phyloP scores from a whole-genome alignment of 2,329 filamentous ascomycete species.

The Pseudonectria foliicola region DNA sequence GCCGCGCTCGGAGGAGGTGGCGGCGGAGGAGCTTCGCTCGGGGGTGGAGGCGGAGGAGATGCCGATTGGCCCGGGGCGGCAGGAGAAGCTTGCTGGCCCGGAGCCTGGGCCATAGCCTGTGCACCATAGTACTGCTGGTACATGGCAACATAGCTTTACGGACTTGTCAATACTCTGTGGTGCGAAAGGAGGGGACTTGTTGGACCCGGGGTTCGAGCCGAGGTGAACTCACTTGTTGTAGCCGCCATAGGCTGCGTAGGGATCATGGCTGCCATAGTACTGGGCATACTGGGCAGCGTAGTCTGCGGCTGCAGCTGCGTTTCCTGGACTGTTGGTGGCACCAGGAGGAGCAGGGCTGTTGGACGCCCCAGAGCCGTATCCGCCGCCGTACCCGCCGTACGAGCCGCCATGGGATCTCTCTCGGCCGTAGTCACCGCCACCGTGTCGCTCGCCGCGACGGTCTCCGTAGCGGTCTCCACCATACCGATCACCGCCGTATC shows the following conservation, averaged over 20 bases:
- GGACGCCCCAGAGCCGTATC: constrained; percentile 22
- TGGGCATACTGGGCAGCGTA: constrained; percentile 79
- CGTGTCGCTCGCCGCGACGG: constrained; percentile 32
- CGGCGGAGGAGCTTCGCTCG: constrained; percentile 54
- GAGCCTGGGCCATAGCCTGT: constrained; percentile 26
- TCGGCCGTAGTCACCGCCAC: constrained; percentile 23
- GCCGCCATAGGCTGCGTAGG: constrained; percentile 86
- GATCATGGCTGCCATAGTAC: constrained; percentile 70
- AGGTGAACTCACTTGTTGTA: constrained; percentile 68
- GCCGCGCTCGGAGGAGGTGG: constrained; percentile 49
- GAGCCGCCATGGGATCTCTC: constrained; percentile 31
- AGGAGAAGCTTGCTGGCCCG: constrained; percentile 35
- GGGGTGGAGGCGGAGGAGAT: constrained; percentile 52
- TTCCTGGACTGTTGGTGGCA: constrained; percentile 19
- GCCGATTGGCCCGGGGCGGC: constrained; percentile 36
- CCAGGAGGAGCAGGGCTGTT: constrained; percentile 31
- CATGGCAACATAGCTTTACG: constrained; percentile 54
- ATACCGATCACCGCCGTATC: constrained; percentile 33
- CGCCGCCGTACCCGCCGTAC: constrained; percentile 25
- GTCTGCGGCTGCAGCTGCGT: constrained; percentile 36
- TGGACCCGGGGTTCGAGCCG: neutral
- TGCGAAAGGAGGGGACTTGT: neutral
- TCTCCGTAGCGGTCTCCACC: constrained; percentile 25
- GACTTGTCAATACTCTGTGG: constrained; percentile 14
- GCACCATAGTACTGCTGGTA: constrained; percentile 65